These are phyloP conservation scores for Pythium aristosporum DNA, from an alignment of 352 stramenopile species.

Conservation along the genomic window DNA sequence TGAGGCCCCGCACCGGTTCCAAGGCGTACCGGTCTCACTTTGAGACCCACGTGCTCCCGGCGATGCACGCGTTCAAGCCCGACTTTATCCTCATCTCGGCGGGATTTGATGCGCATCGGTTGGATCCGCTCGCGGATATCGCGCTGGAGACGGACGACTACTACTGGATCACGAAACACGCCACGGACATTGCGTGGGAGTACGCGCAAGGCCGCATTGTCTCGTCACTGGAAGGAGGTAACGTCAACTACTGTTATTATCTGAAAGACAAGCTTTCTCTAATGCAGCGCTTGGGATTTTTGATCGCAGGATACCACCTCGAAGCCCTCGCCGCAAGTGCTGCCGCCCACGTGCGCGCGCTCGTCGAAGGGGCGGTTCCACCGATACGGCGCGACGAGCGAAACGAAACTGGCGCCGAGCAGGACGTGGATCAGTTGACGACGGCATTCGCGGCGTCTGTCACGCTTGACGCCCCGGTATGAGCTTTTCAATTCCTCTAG, in stretches of 20 bases:
- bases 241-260: background rate
- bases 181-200: constrained; percentile 46
- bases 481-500: background rate
- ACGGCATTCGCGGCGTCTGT: constrained; percentile 28
- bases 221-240: constrained; percentile 60
- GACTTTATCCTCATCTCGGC: constrained; percentile 95
- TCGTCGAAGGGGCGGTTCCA: constrained; percentile 30
- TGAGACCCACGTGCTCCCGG: constrained; percentile 73
- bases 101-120: constrained; percentile 94
- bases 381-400: constrained; percentile 1
- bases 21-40: constrained; percentile 72
- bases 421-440: constrained; percentile 2
- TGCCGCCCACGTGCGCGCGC: constrained; percentile 33
- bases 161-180: constrained; percentile 36
- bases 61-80: constrained; percentile 86
- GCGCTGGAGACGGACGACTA: constrained; percentile 58
- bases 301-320: constrained; percentile 38
- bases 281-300: background rate
- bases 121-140: constrained; percentile 89
- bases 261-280: background rate
- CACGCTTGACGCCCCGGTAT: constrained; percentile 10
- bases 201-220: constrained; percentile 53
- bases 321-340: constrained; percentile 35
- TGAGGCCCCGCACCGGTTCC: constrained; percentile 42
- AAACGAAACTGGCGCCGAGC: constrained; percentile 3